These are phyloP conservation scores for Parastagonospora nodorum DNA, from an alignment of 2,329 filamentous ascomycete species.

Conservation along the genomic window DNA sequence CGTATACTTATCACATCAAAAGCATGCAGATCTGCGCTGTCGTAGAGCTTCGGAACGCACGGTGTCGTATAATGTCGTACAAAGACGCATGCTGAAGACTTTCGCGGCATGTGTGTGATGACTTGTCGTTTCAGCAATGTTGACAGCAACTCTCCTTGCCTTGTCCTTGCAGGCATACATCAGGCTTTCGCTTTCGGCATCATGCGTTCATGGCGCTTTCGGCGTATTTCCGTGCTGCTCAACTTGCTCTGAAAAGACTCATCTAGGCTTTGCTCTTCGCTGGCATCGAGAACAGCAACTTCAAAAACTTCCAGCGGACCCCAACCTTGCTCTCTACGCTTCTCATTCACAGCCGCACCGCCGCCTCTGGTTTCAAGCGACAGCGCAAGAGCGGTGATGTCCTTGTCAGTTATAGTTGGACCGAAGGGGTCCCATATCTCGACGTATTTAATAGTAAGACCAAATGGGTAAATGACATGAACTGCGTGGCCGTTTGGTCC, in stretches of 20 bases:
- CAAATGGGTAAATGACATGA: conserved; percentile 63
- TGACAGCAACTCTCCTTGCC: conserved; percentile 2
- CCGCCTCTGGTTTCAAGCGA: conserved; percentile 87
- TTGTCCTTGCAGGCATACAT: conserved; percentile 4
- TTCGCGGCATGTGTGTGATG: conserved; percentile 15
- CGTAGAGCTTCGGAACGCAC: conserved; percentile 25
- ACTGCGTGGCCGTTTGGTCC: conserved; percentile 60
- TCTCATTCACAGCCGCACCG: conserved; percentile 84
- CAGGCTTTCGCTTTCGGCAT: conserved; percentile 28
- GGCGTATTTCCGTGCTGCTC: conserved; percentile 83
- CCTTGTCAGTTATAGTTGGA: conserved; percentile 82
- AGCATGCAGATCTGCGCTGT: conserved; percentile 32
- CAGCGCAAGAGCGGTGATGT: conserved; percentile 80
- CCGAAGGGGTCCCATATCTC: conserved; percentile 88
- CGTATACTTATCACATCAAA: conserved; percentile 18
- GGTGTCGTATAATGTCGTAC: conserved; percentile 31
- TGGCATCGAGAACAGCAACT: conserved; percentile 82
- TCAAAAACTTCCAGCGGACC: conserved; percentile 77
- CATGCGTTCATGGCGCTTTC: conserved; percentile 42
- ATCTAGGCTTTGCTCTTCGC: conserved; percentile 55
- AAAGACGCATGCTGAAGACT: conserved; percentile 22
- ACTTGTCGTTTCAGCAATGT: conserved; percentile 9
- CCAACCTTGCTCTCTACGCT: conserved; percentile 78
- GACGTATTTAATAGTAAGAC: conserved; percentile 75
- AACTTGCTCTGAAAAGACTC: conserved; percentile 81